Evolutionary conservation across 139 green algal genomes (phyloP).

Genomic region (Gonium pectorale): DNA sequence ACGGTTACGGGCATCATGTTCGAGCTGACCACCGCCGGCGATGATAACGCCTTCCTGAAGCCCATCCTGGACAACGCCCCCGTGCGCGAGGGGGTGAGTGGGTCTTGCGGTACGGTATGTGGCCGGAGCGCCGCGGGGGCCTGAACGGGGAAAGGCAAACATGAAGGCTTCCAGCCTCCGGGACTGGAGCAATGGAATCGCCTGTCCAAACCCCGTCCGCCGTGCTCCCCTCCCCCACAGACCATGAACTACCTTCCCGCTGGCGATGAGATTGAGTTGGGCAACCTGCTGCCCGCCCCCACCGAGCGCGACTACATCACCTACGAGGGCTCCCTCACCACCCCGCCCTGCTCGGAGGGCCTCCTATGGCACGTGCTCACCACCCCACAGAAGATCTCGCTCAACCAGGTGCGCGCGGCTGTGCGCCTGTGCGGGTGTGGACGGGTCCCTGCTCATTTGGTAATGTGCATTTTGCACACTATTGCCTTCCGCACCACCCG

Average conservation of each 20-base stretch:
- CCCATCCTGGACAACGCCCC: conserved; percentile 8
- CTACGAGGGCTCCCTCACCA: conserved; percentile 67
- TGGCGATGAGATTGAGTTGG: neutral
- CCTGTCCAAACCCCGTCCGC: too few species aligned
- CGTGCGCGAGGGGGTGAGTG: conserved; percentile 32
- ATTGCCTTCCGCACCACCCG: too few species aligned
- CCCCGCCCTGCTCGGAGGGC: conserved; percentile 71
- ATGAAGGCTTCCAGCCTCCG: too few species aligned
- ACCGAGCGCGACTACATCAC: conserved; percentile 23
- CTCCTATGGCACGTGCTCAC: conserved; percentile 69
- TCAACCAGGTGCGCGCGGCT: too few species aligned
- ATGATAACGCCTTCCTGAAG: conserved; percentile 37
- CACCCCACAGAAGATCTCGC: conserved; percentile 34
- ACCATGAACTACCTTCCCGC: neutral
- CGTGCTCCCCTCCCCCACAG: too few species aligned
- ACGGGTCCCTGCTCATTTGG: too few species aligned
- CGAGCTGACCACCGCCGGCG: conserved; percentile 9
- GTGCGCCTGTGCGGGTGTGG: too few species aligned
- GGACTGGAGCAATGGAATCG: too few species aligned
- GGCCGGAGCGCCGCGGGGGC: too few species aligned
- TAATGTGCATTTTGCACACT: too few species aligned
- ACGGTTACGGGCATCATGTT: conserved; percentile 36
- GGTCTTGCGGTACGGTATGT: neutral
- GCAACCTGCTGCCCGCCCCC: neutral
- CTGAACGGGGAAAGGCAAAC: too few species aligned